Conservation (phyloP, 257 asterid genomes). For the Solanum tarijense region DNA sequence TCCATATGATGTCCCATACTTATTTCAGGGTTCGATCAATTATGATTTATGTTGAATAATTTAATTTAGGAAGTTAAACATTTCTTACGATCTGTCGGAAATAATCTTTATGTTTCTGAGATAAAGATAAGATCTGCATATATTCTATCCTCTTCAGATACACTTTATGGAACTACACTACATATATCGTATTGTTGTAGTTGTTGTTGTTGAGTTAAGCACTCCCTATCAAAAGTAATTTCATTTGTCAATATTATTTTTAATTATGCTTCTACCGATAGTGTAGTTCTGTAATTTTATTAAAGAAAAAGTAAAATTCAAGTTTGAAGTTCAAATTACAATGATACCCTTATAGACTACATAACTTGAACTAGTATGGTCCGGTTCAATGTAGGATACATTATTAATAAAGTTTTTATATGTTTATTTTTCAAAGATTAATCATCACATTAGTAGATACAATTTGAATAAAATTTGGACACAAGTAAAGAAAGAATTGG, state of each 20-base stretch:
- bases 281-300: not conserved
- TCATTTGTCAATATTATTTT: not conserved
- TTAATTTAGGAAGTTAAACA: too few relatives aligned
- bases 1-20: not conserved
- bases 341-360: not conserved
- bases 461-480: not conserved
- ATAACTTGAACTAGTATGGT: not conserved
- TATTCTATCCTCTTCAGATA: too few relatives aligned
- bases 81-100: not conserved
- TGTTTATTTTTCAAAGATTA: not conserved
- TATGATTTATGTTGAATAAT: too few relatives aligned
- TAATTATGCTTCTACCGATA: not conserved
- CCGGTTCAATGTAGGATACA: not conserved
- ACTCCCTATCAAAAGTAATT: not conserved
- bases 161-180: too few relatives aligned
- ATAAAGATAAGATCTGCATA: rapidly evolving
- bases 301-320: not conserved
- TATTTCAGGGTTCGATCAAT: too few relatives aligned
- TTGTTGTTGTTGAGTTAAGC: not conserved
- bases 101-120: too few relatives aligned
- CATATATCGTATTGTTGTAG: too few relatives aligned
- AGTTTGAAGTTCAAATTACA: not conserved
- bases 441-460: not conserved
- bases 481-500: not conserved
- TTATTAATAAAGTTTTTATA: not conserved